Base-by-base conservation (phyloP, 805 yeast genomes). In the Hanseniaspora mollemarum region DNA sequence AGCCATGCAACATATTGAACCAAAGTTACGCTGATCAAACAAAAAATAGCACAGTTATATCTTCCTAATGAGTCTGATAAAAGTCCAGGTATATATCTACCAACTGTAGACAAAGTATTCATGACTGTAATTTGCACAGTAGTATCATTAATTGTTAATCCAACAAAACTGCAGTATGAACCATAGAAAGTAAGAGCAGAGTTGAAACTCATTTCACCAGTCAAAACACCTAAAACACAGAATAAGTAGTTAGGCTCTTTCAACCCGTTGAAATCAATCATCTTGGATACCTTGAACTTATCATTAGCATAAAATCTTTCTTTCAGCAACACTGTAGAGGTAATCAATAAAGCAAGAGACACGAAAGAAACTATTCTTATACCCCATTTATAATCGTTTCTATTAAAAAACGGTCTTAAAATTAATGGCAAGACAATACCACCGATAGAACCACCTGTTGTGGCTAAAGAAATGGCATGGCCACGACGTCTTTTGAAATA, bases 401-500 rank as follows among this genome's bases (percentile, higher is more conserved):
- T 39, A 21, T 51, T 35, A 28, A 51, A 51, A 22, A 78, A 61
- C 25, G 67, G 63, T 52, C 76, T 66, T 53, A 78, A 64, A 64
- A 76, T 68, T 22, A 76, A 58, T 12, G 82, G 81, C 64, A 76
- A 75, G 13, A 73, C 53, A 54, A 73, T 67, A 31, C 80, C 81
- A 37, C 81, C 81, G 21, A 76, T 36, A 13, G 76, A 70, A 2
- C 78, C 80, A 36, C 80, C 80, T 22, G 69, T 67, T 6, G 74
- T 68, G 0, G 77, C 71, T 2, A 73, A 40, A 1, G 76, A 75
- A 8, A 65, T 63, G 21, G 79, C 81, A 49, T 70, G 63, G 2
- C 83, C 87, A 58, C 86, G 68, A 55, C 67, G 76, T 42, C 61
- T 67, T 46, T 70, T 67, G 58, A 81, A 81, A 75, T 83, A 81